Conservation (phyloP, 1,284 basidiomycete species). For the Rhodotorula sp. region DNA sequence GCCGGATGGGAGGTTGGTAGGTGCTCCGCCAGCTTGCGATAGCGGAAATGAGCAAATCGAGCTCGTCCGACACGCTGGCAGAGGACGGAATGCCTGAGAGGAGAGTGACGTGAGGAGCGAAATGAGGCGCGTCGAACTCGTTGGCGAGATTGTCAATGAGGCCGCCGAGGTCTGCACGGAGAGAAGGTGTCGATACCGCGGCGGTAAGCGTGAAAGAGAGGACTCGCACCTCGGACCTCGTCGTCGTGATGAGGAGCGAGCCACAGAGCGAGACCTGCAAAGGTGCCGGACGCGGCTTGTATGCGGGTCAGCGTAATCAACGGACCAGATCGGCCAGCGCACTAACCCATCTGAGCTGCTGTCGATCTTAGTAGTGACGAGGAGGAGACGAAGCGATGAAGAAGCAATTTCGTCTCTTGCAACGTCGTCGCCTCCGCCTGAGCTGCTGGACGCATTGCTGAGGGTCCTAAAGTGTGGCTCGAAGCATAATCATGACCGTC, state of each 20-base stretch:
- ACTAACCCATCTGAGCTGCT: too few relatives aligned
- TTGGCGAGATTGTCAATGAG: conserved; percentile 6
- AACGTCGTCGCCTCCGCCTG: too few relatives aligned
- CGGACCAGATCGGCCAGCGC: too few relatives aligned
- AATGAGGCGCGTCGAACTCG: not conserved
- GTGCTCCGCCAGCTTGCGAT: not conserved
- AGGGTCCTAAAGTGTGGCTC: too few relatives aligned
- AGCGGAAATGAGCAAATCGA: not conserved
- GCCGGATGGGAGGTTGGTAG: not conserved
- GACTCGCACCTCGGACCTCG: not conserved
- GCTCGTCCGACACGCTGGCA: not conserved
- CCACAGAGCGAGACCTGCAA: conserved; percentile 31
- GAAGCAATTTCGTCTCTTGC: not conserved
- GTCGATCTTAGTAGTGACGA: too few relatives aligned
- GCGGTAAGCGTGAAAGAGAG: too few relatives aligned
- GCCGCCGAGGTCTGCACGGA: not conserved
- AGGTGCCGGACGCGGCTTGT: not conserved
- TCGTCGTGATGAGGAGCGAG: not conserved
- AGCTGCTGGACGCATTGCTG: too few relatives aligned
- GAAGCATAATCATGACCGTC: too few relatives aligned
- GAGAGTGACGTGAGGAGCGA: conserved; percentile 29
- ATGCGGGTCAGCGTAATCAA: not conserved
- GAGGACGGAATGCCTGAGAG: conserved; percentile 14
- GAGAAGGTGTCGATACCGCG: not conserved
- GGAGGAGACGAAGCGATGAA: not conserved